Base-by-base conservation (phyloP, 371 early-diverging fungal genomes). In the Mortierella sp. region DNA sequence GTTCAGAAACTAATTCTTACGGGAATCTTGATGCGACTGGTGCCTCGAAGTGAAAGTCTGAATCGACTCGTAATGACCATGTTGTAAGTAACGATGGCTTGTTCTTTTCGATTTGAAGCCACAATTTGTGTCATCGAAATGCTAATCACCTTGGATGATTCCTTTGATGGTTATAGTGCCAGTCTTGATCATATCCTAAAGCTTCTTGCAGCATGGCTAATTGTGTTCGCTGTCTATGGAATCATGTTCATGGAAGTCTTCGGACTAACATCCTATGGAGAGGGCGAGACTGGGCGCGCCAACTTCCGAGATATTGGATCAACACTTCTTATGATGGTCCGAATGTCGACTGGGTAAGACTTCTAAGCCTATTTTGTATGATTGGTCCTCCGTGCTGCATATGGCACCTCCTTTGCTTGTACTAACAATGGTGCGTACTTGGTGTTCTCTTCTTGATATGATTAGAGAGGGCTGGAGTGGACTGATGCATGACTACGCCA, bases 161-260 rank as follows among this genome's bases (percentile, higher is more conserved):
- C 10, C 34, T 34, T 34, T 34, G 34, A 34, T 34, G 34, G 34
- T 4, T 7, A 34, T 34, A 34, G 34, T 34, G 34, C 34, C 34
- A 86, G 87, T 43, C 78, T 88, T 3, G 81, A 81, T 56, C 87
- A 86, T 21, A 90, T 91, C 27, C 37, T 83, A 25, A 89, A 85
- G 65, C 80, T 90, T 34, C 82, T 89, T 54, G 86, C 85, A 2
- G 89, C 89, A 0, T 90, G 90, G 90, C 81, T 89, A 50, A 83
- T 91, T 9, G 85, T 90, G n/a, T 76, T 89, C 67, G 79, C 83
- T 3, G 85, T 88, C 0, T 91, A 89, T 59, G 82, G 88, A 1
- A 87, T 92, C 59, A 84, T 90, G 84, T 90, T 89, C 70, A 83
- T 87, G 80, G 88, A 90, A 65, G 84, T 90, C n/a, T 92, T 89